Base-by-base conservation (phyloP, 2,329 filamentous ascomycete species). In the Curvularia lunata region DNA sequence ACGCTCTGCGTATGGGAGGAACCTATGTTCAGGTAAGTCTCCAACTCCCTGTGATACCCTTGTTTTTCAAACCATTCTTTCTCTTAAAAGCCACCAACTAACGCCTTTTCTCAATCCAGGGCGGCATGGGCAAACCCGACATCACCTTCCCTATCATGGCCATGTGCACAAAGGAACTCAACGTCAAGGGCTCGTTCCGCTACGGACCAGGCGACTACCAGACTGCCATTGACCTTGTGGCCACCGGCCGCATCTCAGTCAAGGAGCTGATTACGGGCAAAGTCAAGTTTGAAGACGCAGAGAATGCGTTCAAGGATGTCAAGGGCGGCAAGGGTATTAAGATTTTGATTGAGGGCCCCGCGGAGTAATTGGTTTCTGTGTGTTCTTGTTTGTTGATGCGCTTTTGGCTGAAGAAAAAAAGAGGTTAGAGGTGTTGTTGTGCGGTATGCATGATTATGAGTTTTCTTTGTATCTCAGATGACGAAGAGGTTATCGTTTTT, bases 61-160 rank as follows among this genome's bases (percentile, higher is more conserved):
- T 16, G 5, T 32, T 32, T 30, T 30, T 30, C 5, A 3, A 12
- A 7, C 10, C 9, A 8, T 23, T 27, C 32, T 27, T 28, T 32
- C n/a, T 23, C 38, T 18, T n/a, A 12, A 34, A 16, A 16, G 16
- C 37, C 38, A 23, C 30, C 30, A 34, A 3, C 19, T 32, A 28
- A 12, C 23, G 6, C 12, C 9, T 18, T 13, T 45, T 12, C 28
- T 5, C 13, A 4, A 4, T 19, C 9, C 37, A 77, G 75, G 75
- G 74, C 52, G 93, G 93, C 54, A 96, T 97, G 92, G 94, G 94
- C 72, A 90, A 89, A 74, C 78, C 87, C 38, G 91, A 97, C 71
- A 93, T 97, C 76, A 90, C 79, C 8, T 97, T 97, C 81, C 94
- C 94, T 50, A 96, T 98, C 75, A 91, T 94, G 85, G 89, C 91